Base-by-base conservation (phyloP, 768 basidiomycete genomes). In the Pleurotus salmoneostramineus region DNA sequence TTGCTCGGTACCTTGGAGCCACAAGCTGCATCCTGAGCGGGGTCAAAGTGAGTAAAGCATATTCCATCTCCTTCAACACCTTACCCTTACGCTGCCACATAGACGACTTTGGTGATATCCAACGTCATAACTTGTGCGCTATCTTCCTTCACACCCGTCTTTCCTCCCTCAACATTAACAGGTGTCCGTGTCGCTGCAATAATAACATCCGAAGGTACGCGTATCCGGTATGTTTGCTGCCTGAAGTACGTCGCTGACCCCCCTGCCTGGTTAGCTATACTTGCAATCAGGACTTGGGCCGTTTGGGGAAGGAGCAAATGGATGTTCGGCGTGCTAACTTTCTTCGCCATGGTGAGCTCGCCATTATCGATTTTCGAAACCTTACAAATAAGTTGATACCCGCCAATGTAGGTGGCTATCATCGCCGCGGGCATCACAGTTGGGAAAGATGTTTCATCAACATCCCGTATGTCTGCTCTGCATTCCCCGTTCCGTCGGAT, bases 241-340 rank as follows among this genome's bases (percentile, higher is more conserved):
- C 11, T 7, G 34, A 6, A 8, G 34, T 42, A 14, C 11, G 10
- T 12, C 36, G n/a, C 37, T 27, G 14, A 27, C 6, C 14, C 14
- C n/a, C n/a, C n/a, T n/a, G n/a, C n/a, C n/a, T 54, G 5, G 52
- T 6, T n/a, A 54, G 52, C 17, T 21, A 54, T 54, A 17, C 36
- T 54, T 31, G 52, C 52, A 17, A 42, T 54, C 14, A 35, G 52
- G 15, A 42, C 52, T 4, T 54, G 52, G 52, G 52, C 52, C 40
- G 52, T 54, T 12, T 54, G 52, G 52, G 37, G 36, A 17, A 54
- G 37, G 37, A 54, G 34, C 37, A 54, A 42, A 42, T 54, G 52
- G 52, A 54, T 54, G 21, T 15, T 54, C 7, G 37, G 36, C 21
- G 36, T 54, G n/a, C 52, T 54, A 21, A 40, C 32, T 4, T 27